A percentile compares a stretch with the other conserved stretches of the same genome.
Evolutionary conservation across 768 basidiomycete genomes (phyloP).

Genomic region (Multifurca ochricompacta): DNA sequence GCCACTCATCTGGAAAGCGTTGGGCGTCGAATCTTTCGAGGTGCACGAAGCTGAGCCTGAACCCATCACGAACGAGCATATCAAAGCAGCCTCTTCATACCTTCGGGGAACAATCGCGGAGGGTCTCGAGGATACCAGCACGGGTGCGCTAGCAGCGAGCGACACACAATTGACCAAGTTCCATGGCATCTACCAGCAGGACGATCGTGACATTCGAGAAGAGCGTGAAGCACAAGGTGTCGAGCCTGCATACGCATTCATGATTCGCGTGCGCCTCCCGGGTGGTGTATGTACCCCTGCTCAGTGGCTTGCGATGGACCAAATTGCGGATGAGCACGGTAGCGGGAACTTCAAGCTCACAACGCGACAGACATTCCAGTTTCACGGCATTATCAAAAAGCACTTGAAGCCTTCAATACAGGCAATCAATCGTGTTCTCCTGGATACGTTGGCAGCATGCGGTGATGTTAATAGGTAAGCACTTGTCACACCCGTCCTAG

Average conservation of each 20-base stretch:
- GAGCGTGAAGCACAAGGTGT: conserved; percentile 88
- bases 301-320: conserved; percentile 95
- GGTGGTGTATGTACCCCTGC: conserved; percentile 87
- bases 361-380: conserved; percentile 97
- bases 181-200: conserved; percentile 94
- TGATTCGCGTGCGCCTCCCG: conserved; percentile 96
- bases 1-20: conserved; percentile 82
- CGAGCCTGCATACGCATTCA: conserved; percentile 95
- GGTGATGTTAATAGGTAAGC: conserved; percentile 91
- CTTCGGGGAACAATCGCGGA: conserved; percentile 93
- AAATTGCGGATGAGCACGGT: conserved; percentile 93
- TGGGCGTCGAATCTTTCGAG: conserved; percentile 86
- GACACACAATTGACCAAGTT: conserved; percentile 98
- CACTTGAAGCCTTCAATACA: conserved; percentile 96
- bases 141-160: conserved; percentile 84
- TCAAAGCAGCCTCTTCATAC: conserved; percentile 93
- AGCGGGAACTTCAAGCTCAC: conserved; percentile 95
- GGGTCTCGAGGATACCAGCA: conserved; percentile 76
- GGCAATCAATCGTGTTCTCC: conserved; percentile 81
- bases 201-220: conserved; percentile 97
- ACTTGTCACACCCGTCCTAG: not conserved
- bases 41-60: conserved; percentile 91
- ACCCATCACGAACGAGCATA: conserved; percentile 97
- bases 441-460: conserved; percentile 97
- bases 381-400: conserved; percentile 97